Percentiles rank a stretch among this genome's conserved stretches.
Conservation (phyloP, 257 asterid genomes). For the Verbascum thapsus region DNA sequence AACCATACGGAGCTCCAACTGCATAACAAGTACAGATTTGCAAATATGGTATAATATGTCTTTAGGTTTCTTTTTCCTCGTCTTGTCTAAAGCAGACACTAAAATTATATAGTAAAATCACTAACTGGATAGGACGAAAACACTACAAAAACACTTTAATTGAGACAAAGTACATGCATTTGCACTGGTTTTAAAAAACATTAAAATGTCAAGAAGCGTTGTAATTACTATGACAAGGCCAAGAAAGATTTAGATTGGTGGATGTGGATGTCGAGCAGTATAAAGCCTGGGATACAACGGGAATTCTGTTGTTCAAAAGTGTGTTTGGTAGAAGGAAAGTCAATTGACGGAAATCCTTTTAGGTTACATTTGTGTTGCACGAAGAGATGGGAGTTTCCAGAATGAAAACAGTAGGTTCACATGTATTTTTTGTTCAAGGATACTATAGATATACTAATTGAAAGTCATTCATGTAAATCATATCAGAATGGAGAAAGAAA, state of each 20-base stretch:
- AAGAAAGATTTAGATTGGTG: constrained; percentile 7
- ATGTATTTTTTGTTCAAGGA: constrained; percentile 13
- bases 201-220: too few species aligned
- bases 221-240: background rate
- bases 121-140: background rate
- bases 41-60: constrained; percentile 12
- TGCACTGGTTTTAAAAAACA: too few species aligned
- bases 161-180: background rate
- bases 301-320: constrained; percentile 8
- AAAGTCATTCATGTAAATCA: constrained; percentile 3
- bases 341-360: background rate
- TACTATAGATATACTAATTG: background rate
- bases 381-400: constrained; percentile 3
- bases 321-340: constrained; percentile 2
- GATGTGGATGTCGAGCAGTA: background rate
- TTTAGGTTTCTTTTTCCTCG: background rate
- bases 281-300: background rate
- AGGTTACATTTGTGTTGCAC: background rate
- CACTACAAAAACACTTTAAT: background rate
- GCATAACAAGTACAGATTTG: constrained; percentile 16
- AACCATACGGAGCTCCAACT: background rate
- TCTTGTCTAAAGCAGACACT: constrained; percentile 4
- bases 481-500: constrained; percentile 15
- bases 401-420: background rate
- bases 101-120: constrained; percentile 4